Base-by-base conservation (phyloP, 2,329 filamentous ascomycete genomes). In the Rhynchosporium agropyri region DNA sequence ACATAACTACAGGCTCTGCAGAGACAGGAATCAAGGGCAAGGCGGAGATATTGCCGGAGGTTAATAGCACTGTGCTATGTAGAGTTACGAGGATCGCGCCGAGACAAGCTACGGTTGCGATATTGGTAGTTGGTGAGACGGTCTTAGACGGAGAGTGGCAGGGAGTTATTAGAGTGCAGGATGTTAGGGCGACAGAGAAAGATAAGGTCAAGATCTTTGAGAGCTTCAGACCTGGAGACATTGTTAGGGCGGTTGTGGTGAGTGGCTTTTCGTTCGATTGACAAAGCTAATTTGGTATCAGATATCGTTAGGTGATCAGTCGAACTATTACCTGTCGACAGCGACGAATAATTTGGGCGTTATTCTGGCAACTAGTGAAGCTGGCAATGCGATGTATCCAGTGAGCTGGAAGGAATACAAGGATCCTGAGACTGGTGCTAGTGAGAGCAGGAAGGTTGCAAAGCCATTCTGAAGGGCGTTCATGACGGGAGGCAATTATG, bases 321-420 rank as follows among this genome's bases (percentile, higher is more conserved):
- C 90, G 57, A 96, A 91, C 72, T 99, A 98, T 76, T 99, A 97
- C 76, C 83, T 96, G n/a, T 90, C 89, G 31, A 99, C 95, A 1
- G 92, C 92, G 33, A 86, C 86, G 69, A 98, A 99, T 76, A 90
- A 96, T 74, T 81, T 96, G 46, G 95, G 95, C 2, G 94, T 98
- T 63, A 90, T 99, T 45, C 91, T 98, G 87, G 95, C 94, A 9
- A 89, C 85, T 70, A 96, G 92, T 74, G 92, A 96, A 75, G 85
- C 84, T 2, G 93, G 93, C 0, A 94, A 96, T 77, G 85, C 90
- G 71, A 96, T 98, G 92, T 89, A 90, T 72, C 94, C 95, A 1
- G 84, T 96, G 61, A 96, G 89, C 77, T 99, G 95, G 95, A 96
- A 89, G 79, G 94, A 98, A 78, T 96, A 96, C 79, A 84, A 85